Percentiles rank a stretch among this genome's conserved stretches.
Evolutionary conservation across 2,329 filamentous ascomycete genomes (phyloP).

Genomic region (Colletotrichum godetiae): DNA sequence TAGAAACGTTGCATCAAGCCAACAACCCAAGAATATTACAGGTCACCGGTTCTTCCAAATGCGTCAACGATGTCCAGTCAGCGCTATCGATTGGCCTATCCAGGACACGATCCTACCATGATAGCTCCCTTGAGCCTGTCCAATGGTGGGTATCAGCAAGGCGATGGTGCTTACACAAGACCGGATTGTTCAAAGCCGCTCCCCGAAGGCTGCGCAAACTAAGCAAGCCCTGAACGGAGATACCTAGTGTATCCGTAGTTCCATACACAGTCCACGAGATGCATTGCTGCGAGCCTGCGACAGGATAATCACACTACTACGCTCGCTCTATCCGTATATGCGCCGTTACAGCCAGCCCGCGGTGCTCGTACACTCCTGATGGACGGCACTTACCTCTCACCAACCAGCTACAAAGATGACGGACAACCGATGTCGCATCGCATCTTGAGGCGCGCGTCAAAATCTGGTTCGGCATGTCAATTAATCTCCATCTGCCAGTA

Average conservation of each 20-base stretch:
- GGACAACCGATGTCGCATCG: not conserved
- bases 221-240: not conserved
- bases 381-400: not conserved
- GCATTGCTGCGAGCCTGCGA: not conserved
- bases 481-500: not conserved
- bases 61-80: not conserved
- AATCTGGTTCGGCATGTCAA: not conserved
- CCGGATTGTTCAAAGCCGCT: constrained; percentile 2
- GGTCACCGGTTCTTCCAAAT: constrained; percentile 12
- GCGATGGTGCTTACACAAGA: constrained; percentile 9
- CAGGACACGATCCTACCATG: not conserved
- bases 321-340: not conserved
- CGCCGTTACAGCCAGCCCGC: constrained; percentile 3
- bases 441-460: not conserved
- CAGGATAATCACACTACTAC: not conserved
- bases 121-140: not conserved
- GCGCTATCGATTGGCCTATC: not conserved
- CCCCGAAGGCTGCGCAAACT: not conserved
- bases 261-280: not conserved
- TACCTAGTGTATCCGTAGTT: too few species aligned
- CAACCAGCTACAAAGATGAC: not conserved
- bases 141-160: not conserved
- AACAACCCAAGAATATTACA: not conserved
- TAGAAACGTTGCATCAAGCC: not conserved
- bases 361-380: not conserved